A percentile compares a stretch with the other conserved stretches of the same genome.
Evolutionary conservation across 805 yeast species (phyloP).

Genomic region (Monosporozyma aerobia): DNA sequence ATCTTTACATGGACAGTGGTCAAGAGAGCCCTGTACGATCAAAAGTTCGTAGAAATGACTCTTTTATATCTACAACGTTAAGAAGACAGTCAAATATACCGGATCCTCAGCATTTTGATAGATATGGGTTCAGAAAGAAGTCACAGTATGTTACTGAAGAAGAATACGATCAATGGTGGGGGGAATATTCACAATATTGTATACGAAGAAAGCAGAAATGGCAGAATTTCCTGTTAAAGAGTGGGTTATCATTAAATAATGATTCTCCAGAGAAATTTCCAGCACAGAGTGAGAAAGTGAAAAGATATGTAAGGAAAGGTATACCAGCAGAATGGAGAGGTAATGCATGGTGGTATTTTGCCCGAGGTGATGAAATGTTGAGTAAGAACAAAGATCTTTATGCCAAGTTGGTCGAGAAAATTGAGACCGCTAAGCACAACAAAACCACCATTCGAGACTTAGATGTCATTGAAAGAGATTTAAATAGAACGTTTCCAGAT

Average conservation of each 20-base stretch:
- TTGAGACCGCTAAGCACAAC: conserved; percentile 38
- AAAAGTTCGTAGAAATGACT: not conserved
- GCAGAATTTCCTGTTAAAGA: conserved; percentile 53
- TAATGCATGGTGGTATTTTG: conserved; percentile 90
- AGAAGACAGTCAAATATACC: conserved; percentile 4
- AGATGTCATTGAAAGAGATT: conserved; percentile 88
- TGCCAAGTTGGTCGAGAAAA: conserved; percentile 54
- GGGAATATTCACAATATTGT: conserved; percentile 51
- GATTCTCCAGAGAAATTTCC: conserved; percentile 63
- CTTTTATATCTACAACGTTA: conserved; percentile 2
- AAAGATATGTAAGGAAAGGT: conserved; percentile 77
- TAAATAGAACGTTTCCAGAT: conserved; percentile 92
- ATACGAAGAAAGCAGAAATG: conserved; percentile 65
- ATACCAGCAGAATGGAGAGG: conserved; percentile 98
- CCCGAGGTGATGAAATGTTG: conserved; percentile 69
- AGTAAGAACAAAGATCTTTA: conserved; percentile 69
- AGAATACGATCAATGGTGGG: conserved; percentile 72
- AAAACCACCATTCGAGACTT: conserved; percentile 39
- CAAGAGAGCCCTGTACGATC: not conserved
- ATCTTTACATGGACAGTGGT: not conserved
- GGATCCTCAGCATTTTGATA: conserved; percentile 38
- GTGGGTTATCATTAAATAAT: conserved; percentile 46
- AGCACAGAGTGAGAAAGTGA: conserved; percentile 65
- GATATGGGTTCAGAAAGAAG: conserved; percentile 83
- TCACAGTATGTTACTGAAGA: conserved; percentile 43